Evolutionary conservation across 2,329 filamentous ascomycete species (phyloP).

Genomic region (Leptosphaerulina australis): DNA sequence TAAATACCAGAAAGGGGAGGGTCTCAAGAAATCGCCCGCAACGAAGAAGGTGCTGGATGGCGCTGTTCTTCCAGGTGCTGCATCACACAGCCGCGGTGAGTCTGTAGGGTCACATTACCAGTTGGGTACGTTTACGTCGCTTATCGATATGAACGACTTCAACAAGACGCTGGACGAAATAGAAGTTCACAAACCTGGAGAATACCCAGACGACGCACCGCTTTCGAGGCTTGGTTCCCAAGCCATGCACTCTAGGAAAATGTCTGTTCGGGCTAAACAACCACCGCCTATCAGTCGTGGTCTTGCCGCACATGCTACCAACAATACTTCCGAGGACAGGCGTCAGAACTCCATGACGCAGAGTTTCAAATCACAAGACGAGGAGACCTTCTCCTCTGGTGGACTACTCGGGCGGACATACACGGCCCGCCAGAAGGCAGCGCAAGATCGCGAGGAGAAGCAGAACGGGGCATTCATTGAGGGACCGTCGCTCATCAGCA

Average conservation of each 20-base stretch:
- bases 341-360: conserved; percentile 32
- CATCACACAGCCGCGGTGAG: conserved; percentile 38
- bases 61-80: conserved; percentile 19
- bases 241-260: conserved; percentile 44
- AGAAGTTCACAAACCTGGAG: conserved; percentile 29
- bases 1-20: conserved; percentile 70
- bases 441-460: conserved; percentile 47
- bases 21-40: conserved; percentile 50
- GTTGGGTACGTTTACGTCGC: conserved; percentile 69
- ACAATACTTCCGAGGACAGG: conserved; percentile 23
- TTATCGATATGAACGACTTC: conserved; percentile 68
- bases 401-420: conserved; percentile 59
- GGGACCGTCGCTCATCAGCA: conserved; percentile 64
- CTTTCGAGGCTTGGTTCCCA: conserved; percentile 33
- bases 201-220: conserved; percentile 36
- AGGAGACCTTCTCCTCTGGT: conserved; percentile 53
- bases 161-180: conserved; percentile 51
- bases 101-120: conserved; percentile 62
- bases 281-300: conserved; percentile 43
- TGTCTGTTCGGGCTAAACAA: conserved; percentile 46
- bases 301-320: conserved; percentile 25
- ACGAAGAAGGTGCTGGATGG: conserved; percentile 28
- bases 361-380: conserved; percentile 32
- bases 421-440: conserved; percentile 52
- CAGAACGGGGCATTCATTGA: conserved; percentile 58